Evolutionary conservation across 495 filamentous ascomycete species (phyloP), one percentile per base, ranked within the genome.

Genomic region (Aspergillus sparsus): DNA sequence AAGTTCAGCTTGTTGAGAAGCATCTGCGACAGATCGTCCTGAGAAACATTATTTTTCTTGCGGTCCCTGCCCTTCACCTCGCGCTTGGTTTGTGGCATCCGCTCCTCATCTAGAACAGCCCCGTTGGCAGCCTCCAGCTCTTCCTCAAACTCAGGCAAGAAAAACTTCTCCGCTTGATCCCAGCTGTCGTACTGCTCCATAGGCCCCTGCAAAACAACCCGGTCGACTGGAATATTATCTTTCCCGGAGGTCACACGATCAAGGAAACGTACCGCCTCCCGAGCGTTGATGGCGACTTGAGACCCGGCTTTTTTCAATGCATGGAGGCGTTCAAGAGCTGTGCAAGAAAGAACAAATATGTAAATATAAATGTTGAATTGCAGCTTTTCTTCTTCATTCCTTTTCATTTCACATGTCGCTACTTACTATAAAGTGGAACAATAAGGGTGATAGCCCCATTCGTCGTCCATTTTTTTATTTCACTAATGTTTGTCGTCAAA

Each of bases 351-450:
- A 60, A 50, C 44, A 55, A 37, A 37, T 18, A 37, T n/a, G 58
- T 66, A 54, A 68, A 61, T 37, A 58, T 42, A 27, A 27, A 39
- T 50, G 61, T 35, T 63, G 58, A 55, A 56, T 27, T 49, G 15
- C 34, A 27, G 21, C 21, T 27, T 27, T 27, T 27, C 21, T 27
- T 27, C 21, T 27, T 27, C 21, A 27, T 27, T 27, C 21, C 21
- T 27, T 27, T 27, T 36, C 52, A 21, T 31, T 49, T 16, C 3
- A 49, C 31, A 41, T 34, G 49, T 51, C 55, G 47, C 31, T 53
- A 74, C 81, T 66, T 78, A 90, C 87, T 87, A 71, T 86, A 82
- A 21, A 88, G 80, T 54, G 88, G 88, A 53, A 91, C 84, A 58
- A 86, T 81, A 33, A 91, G 78, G 60, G 81, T 83, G 58, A 90